Evolutionary conservation across 768 basidiomycete species (phyloP), one percentile per base, ranked within the genome.

Genomic region (Gautieria morchelliformis): DNA sequence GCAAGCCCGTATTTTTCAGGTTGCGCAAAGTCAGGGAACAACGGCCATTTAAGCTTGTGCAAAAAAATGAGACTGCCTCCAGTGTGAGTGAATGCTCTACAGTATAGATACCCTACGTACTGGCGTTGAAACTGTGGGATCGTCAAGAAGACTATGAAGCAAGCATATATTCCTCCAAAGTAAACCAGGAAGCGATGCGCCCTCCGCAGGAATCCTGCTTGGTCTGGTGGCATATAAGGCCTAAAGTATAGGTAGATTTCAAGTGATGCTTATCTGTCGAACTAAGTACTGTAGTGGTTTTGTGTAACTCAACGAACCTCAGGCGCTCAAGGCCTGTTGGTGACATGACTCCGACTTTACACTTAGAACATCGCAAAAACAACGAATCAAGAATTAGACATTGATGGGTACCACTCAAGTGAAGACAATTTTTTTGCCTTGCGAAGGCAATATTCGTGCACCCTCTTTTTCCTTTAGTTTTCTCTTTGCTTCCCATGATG

Each of bases 401-500:
- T 27, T 27, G 20, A 44, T 44, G 17, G 9, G 2, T 9, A 44
- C 2, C 4, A 19, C 20, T 22, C 14, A 44, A 17, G 20, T 22
- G 60, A 78, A 78, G 0, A 71, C 69, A 55, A 96, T 95, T 75
- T 96, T 96, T 67, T 84, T 93, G 24, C 92, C 89, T 69, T 85
- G 83, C 47, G 84, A 75, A 44, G 83, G 79, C 10, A 83, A 69
- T 39, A 87, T 84, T 3, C 51, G 49, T 42, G 62, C 60, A 62
- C 75, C 79, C 62, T 81, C 75, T 71, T 80, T 83, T 72, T 86
- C 82, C 71, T 87, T 91, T 59, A 85, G 69, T 68, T 82, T 84
- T 70, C 78, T 79, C 72, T 94, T 97, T 6, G 96, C 96, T 69
- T 90, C 90, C 95, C 96, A 99, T 14, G 92, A 95, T 2, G 96